These are phyloP conservation scores for Crithidia expoeki DNA, from an alignment of 208 protist genomes.

Conservation along the genomic window DNA sequence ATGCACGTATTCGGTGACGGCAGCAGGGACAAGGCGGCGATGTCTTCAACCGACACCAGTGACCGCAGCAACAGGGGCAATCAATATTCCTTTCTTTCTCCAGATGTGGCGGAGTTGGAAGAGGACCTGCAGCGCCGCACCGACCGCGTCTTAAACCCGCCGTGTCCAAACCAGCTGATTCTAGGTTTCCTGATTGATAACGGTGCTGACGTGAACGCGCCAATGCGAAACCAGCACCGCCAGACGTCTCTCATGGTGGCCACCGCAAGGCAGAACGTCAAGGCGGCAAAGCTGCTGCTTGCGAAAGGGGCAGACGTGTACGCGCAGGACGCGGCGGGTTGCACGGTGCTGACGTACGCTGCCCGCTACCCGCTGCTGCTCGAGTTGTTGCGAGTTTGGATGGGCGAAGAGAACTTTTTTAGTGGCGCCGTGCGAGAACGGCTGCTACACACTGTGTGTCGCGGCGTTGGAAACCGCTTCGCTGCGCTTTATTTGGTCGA, in stretches of 20 bases:
- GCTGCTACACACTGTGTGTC: constrained; percentile 68
- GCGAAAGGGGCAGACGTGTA: constrained; percentile 54
- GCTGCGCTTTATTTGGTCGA: constrained; percentile 74
- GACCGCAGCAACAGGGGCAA: background rate
- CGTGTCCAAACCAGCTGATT: constrained; percentile 57
- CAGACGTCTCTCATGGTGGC: constrained; percentile 86
- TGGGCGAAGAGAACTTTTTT: constrained; percentile 40
- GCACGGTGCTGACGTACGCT: constrained; percentile 60
- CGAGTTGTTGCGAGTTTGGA: constrained; percentile 52
- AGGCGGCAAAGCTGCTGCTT: constrained; percentile 53
- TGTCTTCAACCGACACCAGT: background rate
- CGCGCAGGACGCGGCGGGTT: constrained; percentile 42
- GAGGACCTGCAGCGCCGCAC: constrained; percentile 13
- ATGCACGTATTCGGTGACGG: background rate
- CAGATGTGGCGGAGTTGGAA: constrained; percentile 6
- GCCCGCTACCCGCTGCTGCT: constrained; percentile 56
- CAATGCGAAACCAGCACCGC: constrained; percentile 28
- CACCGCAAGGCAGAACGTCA: constrained; percentile 48
- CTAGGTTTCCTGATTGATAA: constrained; percentile 79
- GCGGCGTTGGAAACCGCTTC: constrained; percentile 37
- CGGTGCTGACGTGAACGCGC: constrained; percentile 66
- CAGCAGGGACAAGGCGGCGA: background rate
- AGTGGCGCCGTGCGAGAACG: constrained; percentile 28
- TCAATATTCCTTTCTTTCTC: background rate
- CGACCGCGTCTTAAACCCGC: constrained; percentile 18